Conservation (phyloP, 441 rosid genomes). For the Kokia cookei region DNA sequence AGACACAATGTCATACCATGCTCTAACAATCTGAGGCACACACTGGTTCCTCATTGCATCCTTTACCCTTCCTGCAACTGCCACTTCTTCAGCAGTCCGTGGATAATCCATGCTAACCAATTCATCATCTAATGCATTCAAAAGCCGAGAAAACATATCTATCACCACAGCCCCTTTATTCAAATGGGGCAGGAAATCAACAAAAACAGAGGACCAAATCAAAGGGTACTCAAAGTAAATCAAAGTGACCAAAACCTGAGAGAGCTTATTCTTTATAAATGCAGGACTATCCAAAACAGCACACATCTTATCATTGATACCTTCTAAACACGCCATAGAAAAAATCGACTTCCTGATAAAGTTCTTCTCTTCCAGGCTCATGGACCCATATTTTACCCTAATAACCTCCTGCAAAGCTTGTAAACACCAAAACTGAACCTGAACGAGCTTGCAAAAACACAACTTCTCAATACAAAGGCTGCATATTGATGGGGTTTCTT, state of each 20-base stretch:
- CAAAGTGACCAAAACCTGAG: slow-evolving; percentile 83
- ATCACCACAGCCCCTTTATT: slow-evolving; percentile 64
- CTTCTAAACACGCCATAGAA: slow-evolving; percentile 61
- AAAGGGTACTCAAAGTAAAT: slow-evolving; percentile 82
- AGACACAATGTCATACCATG: slow-evolving; percentile 75
- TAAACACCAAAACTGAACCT: slow-evolving; percentile 94
- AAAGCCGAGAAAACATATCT: slow-evolving; percentile 87
- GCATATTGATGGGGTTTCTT: slow-evolving; percentile 46
- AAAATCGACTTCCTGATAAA: slow-evolving; percentile 55
- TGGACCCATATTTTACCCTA: slow-evolving; percentile 35
- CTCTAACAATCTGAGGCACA: slow-evolving; percentile 72
- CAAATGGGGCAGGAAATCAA: slow-evolving; percentile 60
- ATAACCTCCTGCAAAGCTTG: slow-evolving; percentile 79
- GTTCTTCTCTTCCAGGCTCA: slow-evolving; percentile 59
- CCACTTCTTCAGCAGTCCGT: slow-evolving; percentile 50
- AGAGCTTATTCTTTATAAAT: slow-evolving; percentile 86
- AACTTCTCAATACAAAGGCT: slow-evolving; percentile 69
- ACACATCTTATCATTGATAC: slow-evolving; percentile 30
- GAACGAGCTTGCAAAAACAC: slow-evolving; percentile 47
- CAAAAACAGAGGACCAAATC: slow-evolving; percentile 71
- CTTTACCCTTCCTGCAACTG: slow-evolving; percentile 65
- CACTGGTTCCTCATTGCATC: slow-evolving; percentile 98
- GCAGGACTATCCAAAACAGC: slow-evolving; percentile 59
- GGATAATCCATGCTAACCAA: slow-evolving; percentile 86
- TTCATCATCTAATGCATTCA: slow-evolving; percentile 87